phyloP scores from a whole-genome alignment of 1,139 yeast species.

The Citeromyces hawaiiensis region DNA sequence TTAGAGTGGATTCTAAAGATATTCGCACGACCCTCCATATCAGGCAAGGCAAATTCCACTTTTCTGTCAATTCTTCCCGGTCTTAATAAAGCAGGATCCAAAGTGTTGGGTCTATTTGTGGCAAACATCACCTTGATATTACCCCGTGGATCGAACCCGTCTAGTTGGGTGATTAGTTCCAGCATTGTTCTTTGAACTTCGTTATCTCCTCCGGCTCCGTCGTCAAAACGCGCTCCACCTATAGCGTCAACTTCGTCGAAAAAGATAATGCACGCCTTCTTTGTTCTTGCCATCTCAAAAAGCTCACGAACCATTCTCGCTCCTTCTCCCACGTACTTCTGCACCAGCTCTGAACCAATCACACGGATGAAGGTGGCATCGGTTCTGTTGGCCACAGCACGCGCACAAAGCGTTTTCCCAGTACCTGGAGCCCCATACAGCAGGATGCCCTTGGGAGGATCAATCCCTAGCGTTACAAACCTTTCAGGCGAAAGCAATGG shows the following conservation, averaged over 20 bases:
- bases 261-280: conserved; percentile 91
- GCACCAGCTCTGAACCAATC: conserved; percentile 95
- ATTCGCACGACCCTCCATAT: conserved; percentile 93
- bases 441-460: conserved; percentile 95
- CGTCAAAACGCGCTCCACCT: conserved; percentile 98
- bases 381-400: conserved; percentile 97
- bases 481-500: conserved; percentile 93
- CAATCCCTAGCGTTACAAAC: conserved; percentile 91
- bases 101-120: conserved; percentile 92
- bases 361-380: conserved; percentile 97
- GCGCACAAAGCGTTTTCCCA: conserved; percentile 93
- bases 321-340: conserved; percentile 98
- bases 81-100: conserved; percentile 94
- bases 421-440: conserved; percentile 98
- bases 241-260: conserved; percentile 97
- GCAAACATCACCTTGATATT: conserved; percentile 99
- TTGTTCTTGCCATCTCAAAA: conserved; percentile 97
- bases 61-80: conserved; percentile 98
- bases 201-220: conserved; percentile 98
- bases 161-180: conserved; percentile 92
- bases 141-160: conserved; percentile 97
- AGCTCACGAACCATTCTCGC: conserved; percentile 98
- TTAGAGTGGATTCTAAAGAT: conserved; percentile 94
- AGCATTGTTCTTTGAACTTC: conserved; percentile 99
- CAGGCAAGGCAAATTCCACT: conserved; percentile 93